Percentiles rank a stretch among this genome's conserved stretches.
Evolutionary conservation across 1,284 basidiomycete species (phyloP).

Genomic region (Trichosporon asahii): DNA sequence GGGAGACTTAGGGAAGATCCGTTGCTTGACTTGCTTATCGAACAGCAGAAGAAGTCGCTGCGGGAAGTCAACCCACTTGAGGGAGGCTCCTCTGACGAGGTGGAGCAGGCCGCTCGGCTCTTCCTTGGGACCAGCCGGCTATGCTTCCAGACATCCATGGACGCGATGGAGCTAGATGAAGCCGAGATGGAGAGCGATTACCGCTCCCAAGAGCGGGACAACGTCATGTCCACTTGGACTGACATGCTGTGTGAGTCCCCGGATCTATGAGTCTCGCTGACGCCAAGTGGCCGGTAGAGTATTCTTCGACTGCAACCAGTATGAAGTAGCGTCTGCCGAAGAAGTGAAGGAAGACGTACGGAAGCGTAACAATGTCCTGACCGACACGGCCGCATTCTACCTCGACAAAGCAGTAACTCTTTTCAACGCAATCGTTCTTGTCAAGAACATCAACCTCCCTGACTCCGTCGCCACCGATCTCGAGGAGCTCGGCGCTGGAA

Average conservation of each 20-base stretch:
- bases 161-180: background rate
- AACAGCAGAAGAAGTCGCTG: background rate
- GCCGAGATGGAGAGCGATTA: background rate
- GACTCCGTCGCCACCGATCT: background rate
- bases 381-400: background rate
- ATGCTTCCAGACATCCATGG: background rate
- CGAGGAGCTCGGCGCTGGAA: background rate
- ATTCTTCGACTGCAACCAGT: background rate
- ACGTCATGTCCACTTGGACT: background rate
- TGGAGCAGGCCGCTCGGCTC: background rate
- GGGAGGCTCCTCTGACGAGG: background rate
- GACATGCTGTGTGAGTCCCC: background rate
- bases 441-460: background rate
- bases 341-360: background rate
- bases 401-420: background rate
- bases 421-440: background rate
- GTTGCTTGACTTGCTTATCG: background rate
- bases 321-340: background rate
- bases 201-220: background rate
- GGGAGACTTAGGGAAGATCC: background rate
- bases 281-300: background rate
- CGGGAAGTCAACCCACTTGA: background rate
- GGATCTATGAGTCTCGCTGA: background rate
- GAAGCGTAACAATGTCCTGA: background rate
- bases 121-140: background rate